phyloP scores from a whole-genome alignment of 495 filamentous ascomycete genomes.

The Cercophora samala region DNA sequence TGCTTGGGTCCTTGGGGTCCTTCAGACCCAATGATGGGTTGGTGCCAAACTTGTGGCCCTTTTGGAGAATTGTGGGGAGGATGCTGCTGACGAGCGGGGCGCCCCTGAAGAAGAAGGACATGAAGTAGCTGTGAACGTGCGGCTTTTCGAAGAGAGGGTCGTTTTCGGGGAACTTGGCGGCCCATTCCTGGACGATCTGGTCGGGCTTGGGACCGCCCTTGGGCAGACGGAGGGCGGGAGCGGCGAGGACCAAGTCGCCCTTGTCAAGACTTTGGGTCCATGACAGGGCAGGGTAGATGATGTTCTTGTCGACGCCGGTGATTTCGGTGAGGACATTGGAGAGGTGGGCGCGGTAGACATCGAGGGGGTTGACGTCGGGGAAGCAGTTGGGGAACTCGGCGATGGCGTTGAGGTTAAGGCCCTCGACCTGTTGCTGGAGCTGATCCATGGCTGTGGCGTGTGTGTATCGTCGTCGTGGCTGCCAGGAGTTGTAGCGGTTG shows the following conservation, averaged over 20 bases:
- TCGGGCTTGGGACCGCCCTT: conserved; percentile 73
- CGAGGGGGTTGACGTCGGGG: conserved; percentile 76
- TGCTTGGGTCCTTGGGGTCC: conserved; percentile 65
- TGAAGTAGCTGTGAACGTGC: conserved; percentile 56
- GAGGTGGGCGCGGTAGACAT: conserved; percentile 84
- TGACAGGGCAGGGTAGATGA: conserved; percentile 73
- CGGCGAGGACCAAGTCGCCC: conserved; percentile 79
- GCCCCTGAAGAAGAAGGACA: conserved; percentile 79
- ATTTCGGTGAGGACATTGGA: conserved; percentile 68
- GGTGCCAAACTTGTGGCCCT: conserved; percentile 61
- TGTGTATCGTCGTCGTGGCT: not conserved
- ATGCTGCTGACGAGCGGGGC: conserved; percentile 57
- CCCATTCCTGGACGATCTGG: conserved; percentile 68
- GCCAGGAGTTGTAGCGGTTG: not conserved
- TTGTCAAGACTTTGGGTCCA: conserved; percentile 87
- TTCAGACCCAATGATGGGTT: conserved; percentile 63
- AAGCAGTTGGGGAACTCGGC: conserved; percentile 53
- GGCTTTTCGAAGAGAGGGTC: conserved; percentile 69
- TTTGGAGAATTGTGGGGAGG: conserved; percentile 59
- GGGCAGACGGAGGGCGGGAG: conserved; percentile 67
- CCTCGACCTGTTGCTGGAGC: conserved; percentile 39
- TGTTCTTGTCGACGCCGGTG: conserved; percentile 65
- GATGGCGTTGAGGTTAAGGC: conserved; percentile 36
- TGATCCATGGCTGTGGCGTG: conserved; percentile 29
- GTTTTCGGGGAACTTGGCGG: conserved; percentile 64